Conservation (phyloP, 805 yeast species). For the Jamesozyma spencerorum region DNA sequence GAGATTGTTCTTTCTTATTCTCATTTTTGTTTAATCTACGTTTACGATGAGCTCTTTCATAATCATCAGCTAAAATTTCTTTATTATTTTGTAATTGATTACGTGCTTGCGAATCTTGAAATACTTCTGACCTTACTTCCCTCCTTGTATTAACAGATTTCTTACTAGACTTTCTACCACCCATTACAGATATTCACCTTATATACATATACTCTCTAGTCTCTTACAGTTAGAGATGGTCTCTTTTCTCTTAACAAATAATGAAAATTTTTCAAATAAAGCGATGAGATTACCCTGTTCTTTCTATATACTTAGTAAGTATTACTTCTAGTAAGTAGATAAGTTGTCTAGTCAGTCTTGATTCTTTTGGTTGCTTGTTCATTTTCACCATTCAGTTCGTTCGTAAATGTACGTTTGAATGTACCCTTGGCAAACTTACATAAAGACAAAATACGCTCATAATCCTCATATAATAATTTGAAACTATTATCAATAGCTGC, state of each 20-base stretch:
- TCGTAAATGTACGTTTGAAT: neutral
- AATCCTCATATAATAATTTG: constrained; percentile 60
- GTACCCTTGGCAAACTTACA: neutral
- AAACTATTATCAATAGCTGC: constrained; percentile 74
- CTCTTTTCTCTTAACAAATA: neutral
- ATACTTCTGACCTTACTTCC: constrained; percentile 56
- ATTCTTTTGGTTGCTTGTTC: neutral
- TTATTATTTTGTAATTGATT: constrained; percentile 49
- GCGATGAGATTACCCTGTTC: constrained; percentile 4
- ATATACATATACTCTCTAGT: neutral
- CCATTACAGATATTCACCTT: neutral
- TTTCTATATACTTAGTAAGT: too few relatives aligned
- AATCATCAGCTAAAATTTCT: constrained; percentile 51
- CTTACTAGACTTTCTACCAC: neutral
- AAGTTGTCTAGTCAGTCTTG: neutral
- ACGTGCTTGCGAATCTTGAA: constrained; percentile 56
- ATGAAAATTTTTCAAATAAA: constrained; percentile 1
- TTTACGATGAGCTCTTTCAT: constrained; percentile 17
- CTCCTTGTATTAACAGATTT: constrained; percentile 18
- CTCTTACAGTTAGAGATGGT: neutral
- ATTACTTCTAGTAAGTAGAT: too few relatives aligned
- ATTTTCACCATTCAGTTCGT: neutral
- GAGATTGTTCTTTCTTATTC: constrained; percentile 58
- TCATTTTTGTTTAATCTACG: constrained; percentile 40
- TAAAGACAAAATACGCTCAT: constrained; percentile 39